Evolutionary conservation across 345 rosid species (phyloP).

Genomic region (Syzygium oleosum): DNA sequence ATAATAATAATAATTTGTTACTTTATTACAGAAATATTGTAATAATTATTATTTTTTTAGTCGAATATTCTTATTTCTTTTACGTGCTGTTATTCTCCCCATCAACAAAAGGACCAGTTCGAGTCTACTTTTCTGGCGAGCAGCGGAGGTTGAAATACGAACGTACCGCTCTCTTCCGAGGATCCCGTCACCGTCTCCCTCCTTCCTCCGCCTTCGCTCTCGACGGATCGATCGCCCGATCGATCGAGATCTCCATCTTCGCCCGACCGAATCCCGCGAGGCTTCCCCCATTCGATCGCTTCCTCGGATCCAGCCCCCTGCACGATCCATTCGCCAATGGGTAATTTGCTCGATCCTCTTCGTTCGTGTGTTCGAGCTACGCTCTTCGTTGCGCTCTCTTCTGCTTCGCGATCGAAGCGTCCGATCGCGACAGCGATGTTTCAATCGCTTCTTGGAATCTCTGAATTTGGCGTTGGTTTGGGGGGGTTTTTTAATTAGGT

Average conservation of each 20-base stretch:
- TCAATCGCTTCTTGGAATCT: background rate
- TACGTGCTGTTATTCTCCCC: background rate
- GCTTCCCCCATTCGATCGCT: background rate
- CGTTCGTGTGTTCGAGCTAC: background rate
- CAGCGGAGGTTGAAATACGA: background rate
- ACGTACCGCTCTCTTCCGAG: background rate
- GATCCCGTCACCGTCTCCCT: background rate
- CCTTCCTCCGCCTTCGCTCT: background rate
- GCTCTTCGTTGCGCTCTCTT: background rate
- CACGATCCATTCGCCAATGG: background rate
- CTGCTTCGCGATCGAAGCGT: background rate
- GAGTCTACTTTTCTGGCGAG: background rate
- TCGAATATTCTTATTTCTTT: background rate
- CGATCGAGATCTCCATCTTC: background rate
- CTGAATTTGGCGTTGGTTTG: background rate
- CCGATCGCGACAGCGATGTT: background rate
- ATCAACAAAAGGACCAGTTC: background rate
- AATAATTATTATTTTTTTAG: background rate
- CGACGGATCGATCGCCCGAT: background rate
- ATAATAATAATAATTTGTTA: background rate
- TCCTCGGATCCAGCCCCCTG: background rate
- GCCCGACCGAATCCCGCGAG: background rate
- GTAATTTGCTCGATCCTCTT: background rate
- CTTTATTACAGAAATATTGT: background rate
- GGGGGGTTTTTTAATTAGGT: background rate